Evolutionary conservation across 2,329 filamentous ascomycete genomes (phyloP).

Genomic region (Paramyrothecium sp.): DNA sequence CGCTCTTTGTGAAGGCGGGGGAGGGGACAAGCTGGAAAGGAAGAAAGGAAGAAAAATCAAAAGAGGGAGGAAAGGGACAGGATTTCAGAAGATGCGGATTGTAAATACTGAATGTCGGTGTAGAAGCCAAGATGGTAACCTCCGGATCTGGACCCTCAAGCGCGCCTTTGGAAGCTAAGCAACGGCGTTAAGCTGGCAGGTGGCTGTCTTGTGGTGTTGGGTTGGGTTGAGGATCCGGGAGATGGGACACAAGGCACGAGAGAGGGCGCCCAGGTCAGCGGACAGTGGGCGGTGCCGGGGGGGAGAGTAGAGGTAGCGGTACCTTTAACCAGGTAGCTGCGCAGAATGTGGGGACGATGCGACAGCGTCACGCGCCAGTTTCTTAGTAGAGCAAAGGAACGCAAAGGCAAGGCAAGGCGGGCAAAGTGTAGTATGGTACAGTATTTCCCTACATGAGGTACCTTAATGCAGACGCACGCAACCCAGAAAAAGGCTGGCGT

Average conservation of each 20-base stretch:
- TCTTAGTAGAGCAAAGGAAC: not conserved
- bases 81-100: constrained; percentile 11
- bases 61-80: constrained; percentile 12
- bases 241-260: not conserved
- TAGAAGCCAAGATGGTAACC: not conserved
- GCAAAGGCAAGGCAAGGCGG: no score
- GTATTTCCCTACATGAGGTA: no score
- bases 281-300: no score
- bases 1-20: not conserved
- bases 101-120: constrained; percentile 14
- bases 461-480: no score
- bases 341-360: constrained; percentile 1
- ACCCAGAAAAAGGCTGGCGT: no score
- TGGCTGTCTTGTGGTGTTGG: not conserved
- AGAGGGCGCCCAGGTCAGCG: constrained; percentile 1
- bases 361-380: constrained; percentile 1
- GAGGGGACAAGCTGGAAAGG: constrained; percentile 1
- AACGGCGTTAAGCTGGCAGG: not conserved
- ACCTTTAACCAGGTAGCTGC: not conserved
- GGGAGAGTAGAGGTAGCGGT: not conserved
- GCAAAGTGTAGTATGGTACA: no score
- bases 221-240: not conserved
- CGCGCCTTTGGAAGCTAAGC: not conserved
- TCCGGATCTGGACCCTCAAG: not conserved
- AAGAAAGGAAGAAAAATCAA: constrained; percentile 5